Conservation (phyloP, 768 basidiomycete species). For the Inosperma sp. region DNA sequence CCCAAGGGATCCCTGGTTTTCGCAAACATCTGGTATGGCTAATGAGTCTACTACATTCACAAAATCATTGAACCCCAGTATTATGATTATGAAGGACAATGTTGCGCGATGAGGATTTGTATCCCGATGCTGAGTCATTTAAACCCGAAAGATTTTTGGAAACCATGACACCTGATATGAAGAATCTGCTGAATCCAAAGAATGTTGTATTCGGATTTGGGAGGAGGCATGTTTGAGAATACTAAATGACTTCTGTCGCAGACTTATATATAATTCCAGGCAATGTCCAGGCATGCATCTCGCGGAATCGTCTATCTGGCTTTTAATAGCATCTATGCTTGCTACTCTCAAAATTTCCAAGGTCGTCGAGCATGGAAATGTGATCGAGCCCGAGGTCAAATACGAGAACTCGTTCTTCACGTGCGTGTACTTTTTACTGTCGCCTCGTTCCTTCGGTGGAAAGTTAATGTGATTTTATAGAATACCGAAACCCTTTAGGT, state of each 20-base stretch:
- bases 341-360: slow-evolving; percentile 19
- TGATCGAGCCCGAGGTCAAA: slow-evolving; percentile 22
- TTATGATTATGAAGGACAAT: slow-evolving; percentile 7
- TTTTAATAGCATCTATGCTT: slow-evolving; percentile 16
- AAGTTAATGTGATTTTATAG: slow-evolving; percentile 9
- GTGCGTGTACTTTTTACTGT: slow-evolving; percentile 17
- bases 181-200: slow-evolving; percentile 22
- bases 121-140: slow-evolving; percentile 13
- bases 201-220: slow-evolving; percentile 31
- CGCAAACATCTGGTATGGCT: slow-evolving; percentile 27
- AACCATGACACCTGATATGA: slow-evolving; percentile 16
- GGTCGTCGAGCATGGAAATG: slow-evolving; percentile 22
- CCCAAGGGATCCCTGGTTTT: slow-evolving; percentile 29
- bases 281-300: slow-evolving; percentile 23
- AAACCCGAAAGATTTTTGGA: slow-evolving; percentile 32
- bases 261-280: slow-evolving; percentile 10
- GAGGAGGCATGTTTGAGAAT: slow-evolving; percentile 23
- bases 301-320: slow-evolving; percentile 22
- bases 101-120: slow-evolving; percentile 10
- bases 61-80: background rate
- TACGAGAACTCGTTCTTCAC: slow-evolving; percentile 27
- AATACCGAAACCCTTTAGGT: slow-evolving; percentile 24
- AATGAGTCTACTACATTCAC: background rate
- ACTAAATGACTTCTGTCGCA: background rate
- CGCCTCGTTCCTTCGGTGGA: too few relatives aligned